Evolutionary conservation across 1,139 yeast genomes (phyloP).

Genomic region (Hanseniaspora uvarum): DNA sequence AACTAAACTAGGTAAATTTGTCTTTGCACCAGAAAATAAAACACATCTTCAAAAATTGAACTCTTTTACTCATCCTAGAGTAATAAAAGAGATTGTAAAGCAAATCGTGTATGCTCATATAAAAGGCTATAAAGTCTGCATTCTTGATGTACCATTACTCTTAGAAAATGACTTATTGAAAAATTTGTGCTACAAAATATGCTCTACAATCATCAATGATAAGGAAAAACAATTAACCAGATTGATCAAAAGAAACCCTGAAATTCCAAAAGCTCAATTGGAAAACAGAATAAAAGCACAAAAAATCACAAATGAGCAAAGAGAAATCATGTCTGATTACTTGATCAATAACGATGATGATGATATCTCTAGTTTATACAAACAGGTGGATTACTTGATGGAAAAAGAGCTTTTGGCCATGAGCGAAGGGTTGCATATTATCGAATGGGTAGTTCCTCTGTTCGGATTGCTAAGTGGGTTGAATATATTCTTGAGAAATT

Average conservation of each 20-base stretch:
- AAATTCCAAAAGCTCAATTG: conserved; percentile 57
- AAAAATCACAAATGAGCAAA: conserved; percentile 53
- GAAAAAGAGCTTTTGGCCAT: conserved; percentile 38
- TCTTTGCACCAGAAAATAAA: conserved; percentile 49
- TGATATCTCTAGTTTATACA: conserved; percentile 38
- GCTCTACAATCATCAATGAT: conserved; percentile 55
- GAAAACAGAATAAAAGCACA: conserved; percentile 64
- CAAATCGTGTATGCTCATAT: conserved; percentile 52
- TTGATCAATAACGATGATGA: conserved; percentile 50
- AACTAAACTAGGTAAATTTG: conserved; percentile 63
- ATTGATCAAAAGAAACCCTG: conserved; percentile 55
- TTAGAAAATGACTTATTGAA: conserved; percentile 65
- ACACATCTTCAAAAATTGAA: conserved; percentile 51
- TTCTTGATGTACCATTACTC: conserved; percentile 80
- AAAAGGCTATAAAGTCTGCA: conserved; percentile 43
- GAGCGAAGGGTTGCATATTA: conserved; percentile 30
- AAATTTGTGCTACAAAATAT: conserved; percentile 55
- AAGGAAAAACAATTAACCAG: conserved; percentile 51
- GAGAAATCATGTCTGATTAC: conserved; percentile 51
- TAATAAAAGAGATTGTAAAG: conserved; percentile 54
- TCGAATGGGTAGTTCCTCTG: conserved; percentile 44
- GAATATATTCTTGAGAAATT: conserved; percentile 25
- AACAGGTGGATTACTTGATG: conserved; percentile 41
- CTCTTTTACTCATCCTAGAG: conserved; percentile 80
- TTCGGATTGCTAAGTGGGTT: conserved; percentile 51